Evolutionary conservation across 208 protist genomes (phyloP), one percentile per base, ranked within the genome.

Genomic region (Leishmania turanica): DNA sequence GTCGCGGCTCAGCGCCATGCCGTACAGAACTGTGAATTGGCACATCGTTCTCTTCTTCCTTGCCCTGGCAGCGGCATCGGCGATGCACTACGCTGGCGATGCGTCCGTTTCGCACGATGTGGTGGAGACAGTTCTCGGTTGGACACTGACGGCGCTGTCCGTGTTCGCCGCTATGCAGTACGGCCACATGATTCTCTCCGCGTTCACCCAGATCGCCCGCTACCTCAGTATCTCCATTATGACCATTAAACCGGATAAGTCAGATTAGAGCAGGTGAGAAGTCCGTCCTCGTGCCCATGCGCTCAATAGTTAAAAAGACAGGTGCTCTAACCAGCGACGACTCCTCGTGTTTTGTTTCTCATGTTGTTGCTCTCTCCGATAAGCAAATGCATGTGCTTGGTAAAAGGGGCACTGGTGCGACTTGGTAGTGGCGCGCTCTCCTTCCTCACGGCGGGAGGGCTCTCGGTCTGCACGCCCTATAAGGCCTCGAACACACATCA

Each of bases 1-100:
- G 8, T 81, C 93, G n/a, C 88, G 95, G 17, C 85, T 98, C 15
- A 95, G 89, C 78, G 70, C 77, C 15, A 96, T 94, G 90, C 92
- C 92, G 47, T 96, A 92, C 62, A 87, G 80, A 70, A 72, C 82
- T 3, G 81, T 87, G n/a, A 90, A 95, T 77, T 37, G 90, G 34
- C 78, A 89, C 78, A 88, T 86, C 6, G 34, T 82, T 21, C 53
- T 90, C 21, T 66, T 81, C 45, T 85, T 89, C 17, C 72, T 86
- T 31, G 78, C 84, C 17, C 82, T 88, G 1, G 27, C 86, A 71
- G 82, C 79, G 17, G 79, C 80, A 7, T 78, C 84, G 40, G 75
- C 81, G 24, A 54, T 87, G 42, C 83, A 95, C 75, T 87, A 84
- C 84, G 51, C 79, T 64, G 79, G 83, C 13, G 70, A 54, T 31